A percentile compares a stretch with the other conserved stretches of the same genome.
Conservation (phyloP, 169 alveolate species). For the Plasmodium inui region DNA sequence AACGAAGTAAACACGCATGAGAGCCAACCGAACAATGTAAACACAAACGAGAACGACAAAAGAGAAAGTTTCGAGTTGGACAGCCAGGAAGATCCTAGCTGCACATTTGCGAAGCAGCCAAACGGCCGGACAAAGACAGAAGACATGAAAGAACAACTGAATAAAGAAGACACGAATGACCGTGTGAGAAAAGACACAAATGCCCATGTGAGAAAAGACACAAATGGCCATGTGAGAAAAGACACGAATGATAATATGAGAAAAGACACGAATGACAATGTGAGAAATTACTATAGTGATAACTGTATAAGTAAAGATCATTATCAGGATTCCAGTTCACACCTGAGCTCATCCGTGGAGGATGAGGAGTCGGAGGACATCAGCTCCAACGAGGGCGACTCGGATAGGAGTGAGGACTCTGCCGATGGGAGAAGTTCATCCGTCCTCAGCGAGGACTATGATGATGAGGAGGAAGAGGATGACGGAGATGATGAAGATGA, state of each 20-base stretch:
- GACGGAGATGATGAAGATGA: neutral
- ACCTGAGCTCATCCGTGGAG: conserved; percentile 9
- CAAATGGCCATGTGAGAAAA: neutral
- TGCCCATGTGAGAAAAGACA: neutral
- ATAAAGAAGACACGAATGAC: neutral
- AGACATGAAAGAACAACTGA: neutral
- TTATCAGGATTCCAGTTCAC: conserved; percentile 34
- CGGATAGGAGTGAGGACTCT: conserved; percentile 12
- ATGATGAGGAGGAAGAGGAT: neutral
- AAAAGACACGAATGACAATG: too few species aligned
- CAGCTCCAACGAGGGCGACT: conserved; percentile 22
- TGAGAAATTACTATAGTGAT: conserved; percentile 61
- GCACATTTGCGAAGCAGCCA: neutral
- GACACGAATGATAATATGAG: neutral
- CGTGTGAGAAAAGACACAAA: neutral
- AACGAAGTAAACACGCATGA: neutral
- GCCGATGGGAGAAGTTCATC: conserved; percentile 28
- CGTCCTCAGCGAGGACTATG: neutral
- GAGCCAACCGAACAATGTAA: neutral
- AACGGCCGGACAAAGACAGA: neutral
- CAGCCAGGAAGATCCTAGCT: conserved; percentile 1
- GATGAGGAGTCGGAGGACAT: conserved; percentile 21
- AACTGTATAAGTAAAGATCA: conserved; percentile 19
- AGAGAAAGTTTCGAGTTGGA: conserved; percentile 24
- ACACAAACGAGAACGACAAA: conserved; percentile 34